Percentiles rank a stretch among this genome's conserved stretches.
phyloP scores from a whole-genome alignment of 768 basidiomycete species.

The Paxillus involutus region DNA sequence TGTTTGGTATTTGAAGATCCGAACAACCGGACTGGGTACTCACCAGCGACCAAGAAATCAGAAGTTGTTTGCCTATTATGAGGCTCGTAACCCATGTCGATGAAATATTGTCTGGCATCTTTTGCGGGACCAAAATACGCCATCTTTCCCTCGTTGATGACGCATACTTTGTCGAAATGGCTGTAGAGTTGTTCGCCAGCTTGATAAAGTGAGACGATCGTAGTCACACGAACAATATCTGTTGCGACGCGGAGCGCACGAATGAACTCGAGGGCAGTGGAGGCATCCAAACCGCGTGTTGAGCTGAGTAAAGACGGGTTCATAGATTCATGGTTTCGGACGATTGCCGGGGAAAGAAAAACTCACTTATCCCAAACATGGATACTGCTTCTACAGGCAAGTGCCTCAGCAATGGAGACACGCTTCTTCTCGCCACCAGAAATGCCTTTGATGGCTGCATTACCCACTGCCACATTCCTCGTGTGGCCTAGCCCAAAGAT shows the following conservation, averaged over 20 bases:
- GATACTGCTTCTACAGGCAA: conserved; percentile 61
- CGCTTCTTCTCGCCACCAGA: conserved; percentile 81
- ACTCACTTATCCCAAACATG: conserved; percentile 80
- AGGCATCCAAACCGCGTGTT: conserved; percentile 64
- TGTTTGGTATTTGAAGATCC: conserved; percentile 13
- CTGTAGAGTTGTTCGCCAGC: conserved; percentile 68
- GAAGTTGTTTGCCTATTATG: conserved; percentile 57
- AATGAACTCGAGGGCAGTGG: conserved; percentile 73
- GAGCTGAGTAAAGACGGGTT: conserved; percentile 40
- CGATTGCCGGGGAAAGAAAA: neutral
- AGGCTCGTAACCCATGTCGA: too few relatives aligned
- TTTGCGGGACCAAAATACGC: conserved; percentile 66
- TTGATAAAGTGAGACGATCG: conserved; percentile 84
- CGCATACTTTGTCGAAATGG: conserved; percentile 68
- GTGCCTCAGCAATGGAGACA: conserved; percentile 74
- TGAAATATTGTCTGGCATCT: too few relatives aligned
- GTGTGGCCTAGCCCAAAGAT: conserved; percentile 79
- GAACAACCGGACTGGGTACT: neutral
- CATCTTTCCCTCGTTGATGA: conserved; percentile 55
- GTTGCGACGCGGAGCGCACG: conserved; percentile 64
- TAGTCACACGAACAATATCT: conserved; percentile 53
- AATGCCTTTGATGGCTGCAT: conserved; percentile 73
- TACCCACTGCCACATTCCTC: conserved; percentile 71
- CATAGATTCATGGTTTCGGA: neutral
- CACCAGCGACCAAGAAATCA: conserved; percentile 54